These are phyloP conservation scores for Cryptosporidium ubiquitum DNA, from an alignment of 169 alveolate genomes.

Conservation along the genomic window DNA sequence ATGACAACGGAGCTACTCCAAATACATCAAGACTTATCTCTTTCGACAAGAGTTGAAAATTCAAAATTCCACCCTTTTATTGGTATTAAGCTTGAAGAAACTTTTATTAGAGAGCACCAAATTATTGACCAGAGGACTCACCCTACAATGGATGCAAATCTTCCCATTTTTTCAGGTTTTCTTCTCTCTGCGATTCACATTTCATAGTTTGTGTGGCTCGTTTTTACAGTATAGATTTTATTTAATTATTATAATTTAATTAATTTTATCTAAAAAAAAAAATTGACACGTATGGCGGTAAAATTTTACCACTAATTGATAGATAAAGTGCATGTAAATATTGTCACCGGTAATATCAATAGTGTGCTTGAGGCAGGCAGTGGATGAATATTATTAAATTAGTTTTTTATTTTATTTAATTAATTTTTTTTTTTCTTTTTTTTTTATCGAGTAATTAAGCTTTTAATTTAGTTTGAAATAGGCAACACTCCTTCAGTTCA, in stretches of 20 bases:
- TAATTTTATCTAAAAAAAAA: neutral
- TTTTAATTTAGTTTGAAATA: neutral
- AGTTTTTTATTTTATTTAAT: neutral
- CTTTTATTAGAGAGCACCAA: conserved; percentile 68
- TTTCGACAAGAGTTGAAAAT: conserved; percentile 42
- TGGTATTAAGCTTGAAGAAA: conserved; percentile 64
- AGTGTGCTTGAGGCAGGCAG: neutral
- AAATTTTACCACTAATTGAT: neutral
- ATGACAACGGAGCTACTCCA: conserved; percentile 67
- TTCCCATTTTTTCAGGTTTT: conserved; percentile 64
- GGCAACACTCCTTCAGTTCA: neutral
- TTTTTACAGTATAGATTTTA: neutral
- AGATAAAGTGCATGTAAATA: conserved; percentile 18
- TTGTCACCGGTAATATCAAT: conserved; percentile 24
- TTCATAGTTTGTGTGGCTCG: neutral
- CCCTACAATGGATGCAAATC: conserved; percentile 74
- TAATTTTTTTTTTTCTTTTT: neutral
- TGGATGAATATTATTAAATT: neutral
- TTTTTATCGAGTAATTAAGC: neutral
- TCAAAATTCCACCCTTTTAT: conserved; percentile 43
- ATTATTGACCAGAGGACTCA: conserved; percentile 65
- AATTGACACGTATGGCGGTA: conserved; percentile 37
- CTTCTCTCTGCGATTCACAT: conserved; percentile 61
- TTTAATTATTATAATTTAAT: neutral
- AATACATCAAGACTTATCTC: conserved; percentile 40